A percentile compares a stretch with the other conserved stretches of the same genome.
These are phyloP conservation scores for Fusarium sp. DNA, from an alignment of 2,329 filamentous ascomycete genomes.

Conservation along the genomic window DNA sequence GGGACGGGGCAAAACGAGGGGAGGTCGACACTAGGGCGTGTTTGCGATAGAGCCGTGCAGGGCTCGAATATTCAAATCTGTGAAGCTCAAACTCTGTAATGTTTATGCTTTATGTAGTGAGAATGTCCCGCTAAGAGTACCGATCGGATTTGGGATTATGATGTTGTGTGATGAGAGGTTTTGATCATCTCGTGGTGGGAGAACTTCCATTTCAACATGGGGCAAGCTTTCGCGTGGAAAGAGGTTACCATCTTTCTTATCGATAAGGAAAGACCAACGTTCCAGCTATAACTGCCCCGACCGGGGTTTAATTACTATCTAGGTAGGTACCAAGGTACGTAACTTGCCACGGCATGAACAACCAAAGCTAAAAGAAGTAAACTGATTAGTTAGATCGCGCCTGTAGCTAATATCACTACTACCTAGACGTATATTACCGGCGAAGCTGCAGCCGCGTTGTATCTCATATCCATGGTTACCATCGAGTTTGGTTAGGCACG, in stretches of 20 bases:
- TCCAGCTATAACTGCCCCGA: too few relatives aligned
- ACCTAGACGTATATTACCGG: too few relatives aligned
- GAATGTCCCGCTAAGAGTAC: conserved; percentile 4
- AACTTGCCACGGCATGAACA: too few relatives aligned
- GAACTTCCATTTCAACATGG: conserved; percentile 29
- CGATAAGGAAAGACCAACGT: conserved; percentile 40
- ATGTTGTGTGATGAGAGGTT: conserved; percentile 41
- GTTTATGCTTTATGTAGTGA: conserved; percentile 2
- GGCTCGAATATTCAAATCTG: not conserved
- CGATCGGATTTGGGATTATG: conserved; percentile 28
- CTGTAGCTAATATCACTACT: too few relatives aligned
- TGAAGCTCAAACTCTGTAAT: conserved; percentile 9
- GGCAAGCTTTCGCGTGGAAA: conserved; percentile 31
- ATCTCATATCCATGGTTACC: too few relatives aligned
- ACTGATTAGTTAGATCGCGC: too few relatives aligned
- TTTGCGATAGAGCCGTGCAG: conserved; percentile 14
- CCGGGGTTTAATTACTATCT: too few relatives aligned
- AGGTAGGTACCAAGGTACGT: too few relatives aligned
- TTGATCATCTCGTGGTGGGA: conserved; percentile 30
- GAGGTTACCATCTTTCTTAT: conserved; percentile 46
- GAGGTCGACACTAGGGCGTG: conserved; percentile 20
- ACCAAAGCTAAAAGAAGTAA: too few relatives aligned
- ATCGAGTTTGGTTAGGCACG: too few relatives aligned
- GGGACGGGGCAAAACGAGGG: conserved; percentile 35
- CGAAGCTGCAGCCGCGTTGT: too few relatives aligned